These are phyloP conservation scores for Gymnopilus junonius DNA, from an alignment of 768 basidiomycete species.

Conservation along the genomic window DNA sequence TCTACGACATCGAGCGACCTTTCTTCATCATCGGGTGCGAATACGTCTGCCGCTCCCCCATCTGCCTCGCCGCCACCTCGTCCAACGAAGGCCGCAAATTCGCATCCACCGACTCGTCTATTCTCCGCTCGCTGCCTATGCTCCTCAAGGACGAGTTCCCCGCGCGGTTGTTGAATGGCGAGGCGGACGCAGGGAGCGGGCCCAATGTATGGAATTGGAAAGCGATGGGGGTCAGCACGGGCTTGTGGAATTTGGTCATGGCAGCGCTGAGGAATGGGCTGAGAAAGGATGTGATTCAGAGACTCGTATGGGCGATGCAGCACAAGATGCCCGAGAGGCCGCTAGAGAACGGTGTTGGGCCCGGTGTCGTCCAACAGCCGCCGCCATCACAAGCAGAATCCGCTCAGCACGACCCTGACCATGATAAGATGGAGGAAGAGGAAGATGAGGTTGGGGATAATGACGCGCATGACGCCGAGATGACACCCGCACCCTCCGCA, in stretches of 20 bases:
- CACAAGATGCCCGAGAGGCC: slow-evolving; percentile 35
- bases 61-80: slow-evolving; percentile 46
- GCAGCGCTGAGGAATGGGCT: slow-evolving; percentile 62
- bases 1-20: slow-evolving; percentile 79
- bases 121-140: slow-evolving; percentile 69
- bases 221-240: slow-evolving; percentile 69
- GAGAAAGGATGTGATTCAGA: slow-evolving; percentile 62
- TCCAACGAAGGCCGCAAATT: slow-evolving; percentile 63
- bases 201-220: slow-evolving; percentile 78
- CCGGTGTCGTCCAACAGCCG: not conserved
- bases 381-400: not conserved
- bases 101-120: slow-evolving; percentile 73
- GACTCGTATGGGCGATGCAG: slow-evolving; percentile 63
- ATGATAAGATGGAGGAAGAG: slow-evolving; percentile 33
- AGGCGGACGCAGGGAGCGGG: slow-evolving; percentile 60
- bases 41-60: slow-evolving; percentile 62
- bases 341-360: not conserved
- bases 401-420: slow-evolving; percentile 14
- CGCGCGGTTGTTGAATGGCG: slow-evolving; percentile 59
- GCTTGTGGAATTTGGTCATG: slow-evolving; percentile 76
- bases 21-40: slow-evolving; percentile 89
- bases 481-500: not conserved
- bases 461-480: slow-evolving; percentile 19
- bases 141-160: slow-evolving; percentile 79
- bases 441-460: slow-evolving; percentile 25